These are phyloP conservation scores for Porodaedalea pini DNA, from an alignment of 1,284 basidiomycete species.

Conservation along the genomic window DNA sequence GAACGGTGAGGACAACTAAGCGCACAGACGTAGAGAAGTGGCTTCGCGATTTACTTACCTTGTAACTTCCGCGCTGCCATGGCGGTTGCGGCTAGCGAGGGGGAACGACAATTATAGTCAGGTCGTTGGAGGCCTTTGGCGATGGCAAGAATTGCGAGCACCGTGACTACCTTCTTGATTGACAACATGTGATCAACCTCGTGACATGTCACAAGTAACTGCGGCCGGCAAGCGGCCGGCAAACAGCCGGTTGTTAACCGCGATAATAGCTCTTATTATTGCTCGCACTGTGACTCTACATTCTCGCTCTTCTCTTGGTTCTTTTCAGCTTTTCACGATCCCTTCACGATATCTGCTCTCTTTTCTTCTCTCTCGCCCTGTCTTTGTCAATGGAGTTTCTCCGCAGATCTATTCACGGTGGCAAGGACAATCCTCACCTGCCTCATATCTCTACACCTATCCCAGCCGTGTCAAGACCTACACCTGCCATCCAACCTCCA, in stretches of 20 bases:
- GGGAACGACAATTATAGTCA: conserved; percentile 10
- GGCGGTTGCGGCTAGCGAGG: conserved; percentile 27
- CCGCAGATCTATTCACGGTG: conserved; percentile 77
- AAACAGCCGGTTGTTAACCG: conserved; percentile 3
- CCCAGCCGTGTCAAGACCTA: conserved; percentile 63
- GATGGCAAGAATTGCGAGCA: conserved; percentile 7
- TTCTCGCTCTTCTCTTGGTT: conserved; percentile 23
- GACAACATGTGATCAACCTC: neutral
- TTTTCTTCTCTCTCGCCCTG: conserved; percentile 18
- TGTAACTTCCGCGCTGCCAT: conserved; percentile 84
- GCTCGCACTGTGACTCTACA: conserved; percentile 6
- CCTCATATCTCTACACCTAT: conserved; percentile 67
- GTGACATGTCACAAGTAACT: neutral
- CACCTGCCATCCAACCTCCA: conserved; percentile 74
- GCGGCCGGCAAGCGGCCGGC: neutral
- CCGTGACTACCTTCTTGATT: neutral
- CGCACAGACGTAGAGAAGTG: neutral
- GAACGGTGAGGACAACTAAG: conserved; percentile 12
- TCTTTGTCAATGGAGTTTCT: conserved; percentile 72
- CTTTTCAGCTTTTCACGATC: conserved; percentile 17
- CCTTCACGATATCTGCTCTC: conserved; percentile 23
- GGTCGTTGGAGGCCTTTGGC: neutral
- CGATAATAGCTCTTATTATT: conserved; percentile 2
- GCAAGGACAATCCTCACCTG: conserved; percentile 44
- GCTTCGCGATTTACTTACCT: conserved; percentile 43